Conservation (phyloP, 1,139 yeast species). For the Nakaseomyces nivariensis region DNA sequence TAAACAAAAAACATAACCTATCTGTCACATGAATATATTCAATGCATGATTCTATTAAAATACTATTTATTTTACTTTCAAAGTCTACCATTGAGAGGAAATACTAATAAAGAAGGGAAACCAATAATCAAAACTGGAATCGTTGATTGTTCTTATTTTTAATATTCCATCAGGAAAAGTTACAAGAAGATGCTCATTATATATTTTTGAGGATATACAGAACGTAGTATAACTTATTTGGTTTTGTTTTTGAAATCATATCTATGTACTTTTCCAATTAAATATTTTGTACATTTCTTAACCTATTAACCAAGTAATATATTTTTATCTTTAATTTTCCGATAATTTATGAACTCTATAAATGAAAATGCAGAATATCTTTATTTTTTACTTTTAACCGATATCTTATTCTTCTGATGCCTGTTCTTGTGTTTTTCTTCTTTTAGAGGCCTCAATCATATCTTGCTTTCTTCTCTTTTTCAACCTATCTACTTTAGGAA, state of each 20-base stretch:
- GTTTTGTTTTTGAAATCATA: background rate
- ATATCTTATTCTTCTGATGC: background rate
- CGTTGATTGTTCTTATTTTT: background rate
- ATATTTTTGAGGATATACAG: too few relatives aligned
- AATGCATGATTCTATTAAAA: background rate
- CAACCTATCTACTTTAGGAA: conserved; percentile 58
- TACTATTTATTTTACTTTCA: background rate
- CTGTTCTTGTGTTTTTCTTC: conserved; percentile 33
- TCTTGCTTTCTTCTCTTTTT: conserved; percentile 55
- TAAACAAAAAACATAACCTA: background rate
- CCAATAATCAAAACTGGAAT: background rate
- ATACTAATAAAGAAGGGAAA: background rate
- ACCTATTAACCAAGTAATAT: background rate
- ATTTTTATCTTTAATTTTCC: background rate
- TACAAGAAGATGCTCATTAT: too few relatives aligned
- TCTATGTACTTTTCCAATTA: background rate
- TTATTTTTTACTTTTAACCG: background rate
- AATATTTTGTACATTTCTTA: background rate
- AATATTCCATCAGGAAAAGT: background rate
- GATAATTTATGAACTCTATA: too few relatives aligned
- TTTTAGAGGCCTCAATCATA: conserved; percentile 75
- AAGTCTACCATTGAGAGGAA: background rate
- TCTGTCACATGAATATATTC: background rate
- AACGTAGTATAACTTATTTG: too few relatives aligned
- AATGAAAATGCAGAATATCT: background rate